phyloP scores from a whole-genome alignment of 768 basidiomycete genomes.

The Phanerochaete sordida region DNA sequence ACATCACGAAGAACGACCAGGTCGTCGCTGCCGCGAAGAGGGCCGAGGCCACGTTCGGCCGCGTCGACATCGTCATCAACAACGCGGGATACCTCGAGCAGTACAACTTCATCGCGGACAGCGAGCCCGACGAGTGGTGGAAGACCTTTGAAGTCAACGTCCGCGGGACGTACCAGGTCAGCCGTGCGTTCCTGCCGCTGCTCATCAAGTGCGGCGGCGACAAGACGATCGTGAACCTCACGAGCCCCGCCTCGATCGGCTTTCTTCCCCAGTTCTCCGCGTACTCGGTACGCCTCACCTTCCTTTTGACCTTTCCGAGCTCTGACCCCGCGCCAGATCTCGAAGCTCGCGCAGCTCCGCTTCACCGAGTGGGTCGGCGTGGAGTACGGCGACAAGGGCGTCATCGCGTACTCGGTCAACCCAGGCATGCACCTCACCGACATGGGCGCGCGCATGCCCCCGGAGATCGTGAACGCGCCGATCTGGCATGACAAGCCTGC shows the following conservation, averaged over 20 bases:
- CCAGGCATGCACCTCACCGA: not conserved
- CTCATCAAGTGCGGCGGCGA: constrained; percentile 4
- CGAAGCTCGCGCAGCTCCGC: not conserved
- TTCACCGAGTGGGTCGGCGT: not conserved
- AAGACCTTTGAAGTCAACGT: constrained; percentile 7
- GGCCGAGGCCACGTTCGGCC: constrained; percentile 22
- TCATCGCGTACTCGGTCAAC: not conserved
- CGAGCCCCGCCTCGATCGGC: not conserved
- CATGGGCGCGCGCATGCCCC: too few relatives aligned
- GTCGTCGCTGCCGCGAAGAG: constrained; percentile 22
- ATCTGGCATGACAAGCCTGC: constrained; percentile 8
- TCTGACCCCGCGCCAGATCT: not conserved
- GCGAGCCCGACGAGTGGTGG: constrained; percentile 11
- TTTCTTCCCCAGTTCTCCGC: not conserved
- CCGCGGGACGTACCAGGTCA: constrained; percentile 9
- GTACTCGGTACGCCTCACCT: not conserved
- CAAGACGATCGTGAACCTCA: constrained; percentile 10
- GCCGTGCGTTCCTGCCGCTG: constrained; percentile 6
- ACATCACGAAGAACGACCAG: constrained; percentile 21
- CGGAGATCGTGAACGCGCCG: too few relatives aligned
- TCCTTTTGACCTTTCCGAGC: not conserved
- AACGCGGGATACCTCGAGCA: constrained; percentile 21
- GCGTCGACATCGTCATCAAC: constrained; percentile 26
- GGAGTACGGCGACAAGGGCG: not conserved
- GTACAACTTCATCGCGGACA: not conserved